Percentiles rank a stretch among this genome's conserved stretches.
These are phyloP conservation scores for Striga hermonthica DNA, from an alignment of 305 asterid species.

Conservation along the genomic window DNA sequence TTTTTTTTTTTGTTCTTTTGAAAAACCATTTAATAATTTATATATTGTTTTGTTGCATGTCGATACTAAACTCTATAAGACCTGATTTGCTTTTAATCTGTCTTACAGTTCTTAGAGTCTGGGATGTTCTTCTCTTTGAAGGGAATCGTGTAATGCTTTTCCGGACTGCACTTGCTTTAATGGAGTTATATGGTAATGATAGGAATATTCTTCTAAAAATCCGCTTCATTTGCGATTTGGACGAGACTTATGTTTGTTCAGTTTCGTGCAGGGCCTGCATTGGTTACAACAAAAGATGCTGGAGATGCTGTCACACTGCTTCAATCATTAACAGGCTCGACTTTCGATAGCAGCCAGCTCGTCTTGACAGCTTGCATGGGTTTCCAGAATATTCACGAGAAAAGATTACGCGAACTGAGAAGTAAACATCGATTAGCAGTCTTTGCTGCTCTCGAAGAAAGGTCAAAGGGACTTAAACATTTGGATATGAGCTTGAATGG, in stretches of 20 bases:
- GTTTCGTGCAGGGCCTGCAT: constrained; percentile 86
- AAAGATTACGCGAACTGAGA: constrained; percentile 70
- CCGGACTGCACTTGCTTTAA: constrained; percentile 83
- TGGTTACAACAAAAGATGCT: constrained; percentile 94
- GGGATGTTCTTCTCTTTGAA: constrained; percentile 97
- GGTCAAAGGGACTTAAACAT: constrained; percentile 67
- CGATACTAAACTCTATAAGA: constrained; percentile 9
- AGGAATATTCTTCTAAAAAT: constrained; percentile 18
- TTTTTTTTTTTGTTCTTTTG: constrained; percentile 12
- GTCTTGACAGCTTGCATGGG: constrained; percentile 99
- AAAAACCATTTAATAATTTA: constrained; percentile 11
- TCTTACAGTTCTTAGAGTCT: constrained; percentile 85
- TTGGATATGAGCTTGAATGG: constrained; percentile 52
- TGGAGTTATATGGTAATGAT: constrained; percentile 88
- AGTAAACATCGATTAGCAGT: constrained; percentile 86
- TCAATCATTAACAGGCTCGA: constrained; percentile 95
- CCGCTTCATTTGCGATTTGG: constrained; percentile 2
- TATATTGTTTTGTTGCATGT: constrained; percentile 9
- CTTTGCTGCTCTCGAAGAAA: constrained; percentile 71
- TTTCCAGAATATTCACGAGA: constrained; percentile 73
- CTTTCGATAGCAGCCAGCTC: constrained; percentile 97
- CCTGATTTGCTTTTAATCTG: constrained; percentile 34
- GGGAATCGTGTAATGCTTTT: constrained; percentile 98
- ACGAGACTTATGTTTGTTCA: constrained; percentile 41
- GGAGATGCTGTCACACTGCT: constrained; percentile 98